A percentile compares a stretch with the other conserved stretches of the same genome.
phyloP scores from a whole-genome alignment of 2,329 filamentous ascomycete species.

The Colletotrichum filicis region DNA sequence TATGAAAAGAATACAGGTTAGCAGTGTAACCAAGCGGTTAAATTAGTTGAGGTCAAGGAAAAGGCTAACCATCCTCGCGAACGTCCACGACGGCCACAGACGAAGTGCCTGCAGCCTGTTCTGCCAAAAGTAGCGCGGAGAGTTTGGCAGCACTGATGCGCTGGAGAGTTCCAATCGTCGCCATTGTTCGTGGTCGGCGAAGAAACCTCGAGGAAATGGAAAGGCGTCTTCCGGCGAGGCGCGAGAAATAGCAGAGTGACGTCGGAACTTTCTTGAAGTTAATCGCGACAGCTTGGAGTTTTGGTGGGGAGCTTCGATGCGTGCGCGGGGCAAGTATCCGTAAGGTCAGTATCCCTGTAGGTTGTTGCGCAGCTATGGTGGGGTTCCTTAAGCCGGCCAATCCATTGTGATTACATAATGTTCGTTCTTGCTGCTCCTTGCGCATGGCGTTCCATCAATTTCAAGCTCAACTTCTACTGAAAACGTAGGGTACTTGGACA shows the following conservation, averaged over 20 bases:
- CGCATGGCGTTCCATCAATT: too few relatives aligned
- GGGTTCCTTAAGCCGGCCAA: not conserved
- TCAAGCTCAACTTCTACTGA: too few relatives aligned
- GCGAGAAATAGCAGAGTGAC: not conserved
- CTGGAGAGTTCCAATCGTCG: slow-evolving; percentile 71
- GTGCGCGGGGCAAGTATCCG: slow-evolving; percentile 11
- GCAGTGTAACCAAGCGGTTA: not conserved
- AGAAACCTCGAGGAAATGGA: not conserved
- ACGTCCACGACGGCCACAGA: slow-evolving; percentile 86
- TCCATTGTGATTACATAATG: not conserved
- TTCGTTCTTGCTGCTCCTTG: not conserved
- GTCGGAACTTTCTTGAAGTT: slow-evolving; percentile 1
- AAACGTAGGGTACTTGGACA: too few relatives aligned
- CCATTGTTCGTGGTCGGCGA: slow-evolving; percentile 45
- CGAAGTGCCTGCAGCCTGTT: slow-evolving; percentile 51
- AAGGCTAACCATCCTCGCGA: slow-evolving; percentile 76
- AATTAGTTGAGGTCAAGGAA: not conserved
- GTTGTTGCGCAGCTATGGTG: not conserved
- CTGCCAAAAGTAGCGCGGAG: slow-evolving; percentile 69
- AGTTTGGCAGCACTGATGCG: slow-evolving; percentile 78
- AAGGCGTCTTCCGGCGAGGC: slow-evolving; percentile 2
- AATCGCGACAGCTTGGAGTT: not conserved
- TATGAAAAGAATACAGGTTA: slow-evolving; percentile 44
- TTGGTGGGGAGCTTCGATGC: slow-evolving; percentile 10
- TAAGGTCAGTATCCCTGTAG: not conserved